Percentiles rank a stretch among this genome's conserved stretches.
These are phyloP conservation scores for Rhododendron ovatum DNA, from an alignment of 148 eudicot species.

Conservation along the genomic window DNA sequence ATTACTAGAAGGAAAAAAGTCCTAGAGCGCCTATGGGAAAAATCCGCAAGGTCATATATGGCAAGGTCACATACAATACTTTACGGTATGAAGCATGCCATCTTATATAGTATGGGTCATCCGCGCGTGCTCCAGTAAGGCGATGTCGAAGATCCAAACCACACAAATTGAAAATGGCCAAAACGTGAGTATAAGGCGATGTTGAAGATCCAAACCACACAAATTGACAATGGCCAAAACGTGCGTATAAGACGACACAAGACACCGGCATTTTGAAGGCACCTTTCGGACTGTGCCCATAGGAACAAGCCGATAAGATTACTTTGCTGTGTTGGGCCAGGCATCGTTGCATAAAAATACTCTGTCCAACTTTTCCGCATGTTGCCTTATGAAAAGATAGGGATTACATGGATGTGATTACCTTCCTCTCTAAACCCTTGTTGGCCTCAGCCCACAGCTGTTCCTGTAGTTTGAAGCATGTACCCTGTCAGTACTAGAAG, in stretches of 20 bases:
- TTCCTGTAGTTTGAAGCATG: conserved; percentile 28
- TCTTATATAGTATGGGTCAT: background rate
- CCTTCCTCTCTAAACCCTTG: conserved; percentile 41
- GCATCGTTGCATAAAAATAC: background rate
- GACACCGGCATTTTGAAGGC: background rate
- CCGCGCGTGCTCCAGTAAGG: background rate
- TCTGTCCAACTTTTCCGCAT: background rate
- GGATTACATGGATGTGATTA: conserved; percentile 3
- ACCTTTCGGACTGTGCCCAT: background rate
- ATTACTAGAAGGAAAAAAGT: background rate
- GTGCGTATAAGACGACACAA: background rate
- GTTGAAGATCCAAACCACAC: background rate
- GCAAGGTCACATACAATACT: background rate
- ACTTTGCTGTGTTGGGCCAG: background rate
- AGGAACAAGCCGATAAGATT: background rate
- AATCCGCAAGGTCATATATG: background rate
- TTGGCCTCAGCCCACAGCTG: conserved; percentile 42
- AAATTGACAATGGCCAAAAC: background rate
- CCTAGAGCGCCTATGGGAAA: background rate
- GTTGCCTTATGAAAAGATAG: background rate
- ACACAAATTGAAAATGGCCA: too few species aligned
- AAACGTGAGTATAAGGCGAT: too few species aligned
- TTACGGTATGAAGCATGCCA: background rate
- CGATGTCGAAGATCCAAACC: background rate
- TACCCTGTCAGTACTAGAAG: background rate